Conservation (phyloP, 2,329 filamentous ascomycete species). For the Cladorrhinum sp. region DNA sequence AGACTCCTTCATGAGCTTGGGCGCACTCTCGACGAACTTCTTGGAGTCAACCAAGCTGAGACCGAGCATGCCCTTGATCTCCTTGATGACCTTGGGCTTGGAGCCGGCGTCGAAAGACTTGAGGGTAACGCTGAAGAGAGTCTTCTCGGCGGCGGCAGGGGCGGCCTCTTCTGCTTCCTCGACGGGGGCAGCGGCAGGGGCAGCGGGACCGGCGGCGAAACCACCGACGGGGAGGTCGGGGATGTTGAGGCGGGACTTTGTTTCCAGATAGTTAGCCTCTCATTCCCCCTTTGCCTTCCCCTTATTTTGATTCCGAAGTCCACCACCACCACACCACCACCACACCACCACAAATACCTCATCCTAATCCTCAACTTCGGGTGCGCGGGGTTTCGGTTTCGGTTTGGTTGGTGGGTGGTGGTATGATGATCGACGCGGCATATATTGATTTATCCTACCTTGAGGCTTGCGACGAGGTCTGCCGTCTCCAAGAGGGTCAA, state of each 20-base stretch:
- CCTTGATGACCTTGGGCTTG: constrained; percentile 99
- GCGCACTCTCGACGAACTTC: constrained; percentile 98
- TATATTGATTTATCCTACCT: constrained; percentile 56
- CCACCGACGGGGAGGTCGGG: constrained; percentile 94
- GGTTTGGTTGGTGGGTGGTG: background rate
- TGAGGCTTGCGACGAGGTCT: constrained; percentile 89
- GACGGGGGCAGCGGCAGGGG: constrained; percentile 52
- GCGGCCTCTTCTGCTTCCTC: constrained; percentile 87
- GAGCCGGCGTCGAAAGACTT: constrained; percentile 79
- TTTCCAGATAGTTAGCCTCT: background rate
- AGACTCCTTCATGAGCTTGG: constrained; percentile 98
- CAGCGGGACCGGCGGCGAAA: constrained; percentile 66
- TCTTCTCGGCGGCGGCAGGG: constrained; percentile 89
- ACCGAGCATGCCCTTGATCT: constrained; percentile 94
- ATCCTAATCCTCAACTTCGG: background rate
- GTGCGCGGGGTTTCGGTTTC: background rate
- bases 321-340: constrained; percentile 1
- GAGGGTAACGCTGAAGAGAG: constrained; percentile 94
- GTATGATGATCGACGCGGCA: background rate
- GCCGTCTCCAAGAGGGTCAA: constrained; percentile 97
- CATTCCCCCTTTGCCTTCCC: background rate
- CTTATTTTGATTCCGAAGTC: background rate
- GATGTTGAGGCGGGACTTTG: constrained; percentile 88
- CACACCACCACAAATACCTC: background rate
- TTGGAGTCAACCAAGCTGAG: constrained; percentile 98